Evolutionary conservation across 2,329 filamentous ascomycete genomes (phyloP), one percentile per base, ranked within the genome.

Genomic region (Phaeoacremonium minimum): DNA sequence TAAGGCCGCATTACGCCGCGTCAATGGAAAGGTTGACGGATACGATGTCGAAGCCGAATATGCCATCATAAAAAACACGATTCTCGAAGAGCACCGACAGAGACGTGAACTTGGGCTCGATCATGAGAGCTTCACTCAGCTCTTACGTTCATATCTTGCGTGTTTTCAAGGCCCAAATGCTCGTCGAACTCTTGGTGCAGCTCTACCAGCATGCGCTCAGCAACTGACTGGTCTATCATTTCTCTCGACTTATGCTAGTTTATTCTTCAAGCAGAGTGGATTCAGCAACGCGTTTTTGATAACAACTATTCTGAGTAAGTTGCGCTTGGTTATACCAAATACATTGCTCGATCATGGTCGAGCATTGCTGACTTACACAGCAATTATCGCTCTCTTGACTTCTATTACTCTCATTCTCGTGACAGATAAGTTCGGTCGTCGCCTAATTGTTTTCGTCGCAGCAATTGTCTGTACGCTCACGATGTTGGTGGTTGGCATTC

Each of bases 261-360:
- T 46, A 11, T 52, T 52, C 31, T 52, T 52, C 38, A 38, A 48
- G 32, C 44, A 50, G 30, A 39, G 35, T 18, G 50, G 50, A 6
- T 47, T 51, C 16, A 36, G 19, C 11, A 38, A 52, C 30, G 39
- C 48, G 1, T 52, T 52, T 14, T 35, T 42, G 9, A 48, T 52
- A 6, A 49, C 43, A 8, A 47, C n/a, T n/a, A n/a, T 48, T 19
- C 20, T 46, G 15, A 33, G 43, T 46, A 19, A 44, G 41, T 13
- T n/a, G 9, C n/a, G n/a, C n/a, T n/a, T n/a, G n/a, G n/a, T n/a
- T n/a, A n/a, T n/a, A n/a, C n/a, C n/a, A n/a, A n/a, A n/a, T n/a
- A n/a, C n/a, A n/a, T n/a, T n/a, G n/a, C n/a, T n/a, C n/a, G n/a
- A n/a, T n/a, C n/a, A n/a, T n/a, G n/a, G n/a, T n/a, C n/a, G n/a